phyloP scores from a whole-genome alignment of 441 rosid species.

The Populus hybrid region DNA sequence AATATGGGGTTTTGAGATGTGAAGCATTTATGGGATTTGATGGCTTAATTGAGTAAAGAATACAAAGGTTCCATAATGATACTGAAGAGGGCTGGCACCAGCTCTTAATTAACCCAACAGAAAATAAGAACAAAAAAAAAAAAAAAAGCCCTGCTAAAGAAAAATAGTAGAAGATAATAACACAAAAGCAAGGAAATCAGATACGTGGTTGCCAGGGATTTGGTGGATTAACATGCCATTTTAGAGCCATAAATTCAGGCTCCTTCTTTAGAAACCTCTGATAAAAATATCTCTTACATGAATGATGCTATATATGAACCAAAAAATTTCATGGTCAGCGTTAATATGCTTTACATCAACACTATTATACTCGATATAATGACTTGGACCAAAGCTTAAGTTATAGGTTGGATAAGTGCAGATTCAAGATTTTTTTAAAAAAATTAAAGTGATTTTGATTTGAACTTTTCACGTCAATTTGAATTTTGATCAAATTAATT shows the following conservation, averaged over 20 bases:
- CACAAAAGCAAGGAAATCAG: not conserved
- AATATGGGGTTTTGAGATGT: not conserved
- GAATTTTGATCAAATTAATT: accelerated
- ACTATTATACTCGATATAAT: too few relatives aligned
- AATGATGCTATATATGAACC: not conserved
- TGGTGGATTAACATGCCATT: not conserved
- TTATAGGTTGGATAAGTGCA: too few relatives aligned
- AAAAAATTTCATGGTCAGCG: not conserved
- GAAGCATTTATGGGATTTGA: not conserved
- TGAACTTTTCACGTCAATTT: too few relatives aligned
- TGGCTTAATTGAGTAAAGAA: too few relatives aligned
- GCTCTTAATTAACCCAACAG: not conserved
- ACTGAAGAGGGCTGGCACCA: not conserved
- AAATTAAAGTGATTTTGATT: too few relatives aligned
- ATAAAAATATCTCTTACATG: not conserved
- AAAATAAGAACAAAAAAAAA: too few relatives aligned
- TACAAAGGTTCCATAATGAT: not conserved
- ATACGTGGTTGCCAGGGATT: not conserved
- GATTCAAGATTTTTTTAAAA: too few relatives aligned
- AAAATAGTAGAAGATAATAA: not conserved
- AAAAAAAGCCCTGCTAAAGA: too few relatives aligned
- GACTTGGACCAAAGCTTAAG: accelerated
- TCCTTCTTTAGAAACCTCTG: not conserved
- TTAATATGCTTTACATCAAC: not conserved
- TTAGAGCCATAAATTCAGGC: not conserved